These are phyloP conservation scores for Hypoxylon sp. DNA, from an alignment of 2,329 filamentous ascomycete genomes.

Conservation along the genomic window DNA sequence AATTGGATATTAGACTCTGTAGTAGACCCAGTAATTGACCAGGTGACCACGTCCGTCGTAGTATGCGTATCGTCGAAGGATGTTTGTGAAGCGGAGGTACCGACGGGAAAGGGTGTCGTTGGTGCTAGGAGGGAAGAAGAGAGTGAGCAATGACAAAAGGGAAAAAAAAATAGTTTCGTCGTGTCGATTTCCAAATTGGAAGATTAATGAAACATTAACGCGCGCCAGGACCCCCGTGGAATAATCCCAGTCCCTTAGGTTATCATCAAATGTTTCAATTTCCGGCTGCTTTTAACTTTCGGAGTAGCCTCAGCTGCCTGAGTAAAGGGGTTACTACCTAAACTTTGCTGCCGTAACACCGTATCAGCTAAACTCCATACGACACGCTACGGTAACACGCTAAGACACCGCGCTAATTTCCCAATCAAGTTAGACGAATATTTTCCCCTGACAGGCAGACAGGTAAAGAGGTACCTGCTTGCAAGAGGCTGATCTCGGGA, in stretches of 20 bases:
- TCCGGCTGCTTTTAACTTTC: conserved; percentile 32
- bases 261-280: conserved; percentile 38
- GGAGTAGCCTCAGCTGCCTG: too few relatives aligned
- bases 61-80: conserved; percentile 11
- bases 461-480: background rate
- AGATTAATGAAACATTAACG: conserved; percentile 43
- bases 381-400: conserved; percentile 8
- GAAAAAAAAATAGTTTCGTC: conserved; percentile 34
- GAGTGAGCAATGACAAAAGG: conserved; percentile 16
- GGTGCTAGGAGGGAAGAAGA: conserved; percentile 17
- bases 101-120: conserved; percentile 14
- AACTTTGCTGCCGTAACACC: conserved; percentile 7
- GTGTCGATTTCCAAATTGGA: conserved; percentile 41
- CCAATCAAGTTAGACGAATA: conserved; percentile 22
- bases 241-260: conserved; percentile 11
- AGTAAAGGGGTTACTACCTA: background rate
- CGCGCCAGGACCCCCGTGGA: conserved; percentile 24
- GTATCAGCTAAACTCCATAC: conserved; percentile 5
- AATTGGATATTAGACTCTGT: conserved; percentile 24
- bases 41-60: conserved; percentile 15
- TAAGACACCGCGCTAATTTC: conserved; percentile 9
- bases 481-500: conserved; percentile 16
- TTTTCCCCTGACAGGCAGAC: conserved; percentile 23
- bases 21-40: conserved; percentile 15
- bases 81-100: conserved; percentile 13